Percentiles rank a stretch among this genome's conserved stretches.
Conservation (phyloP, 306 rosid genomes). For the Pyrus bretschneideri region DNA sequence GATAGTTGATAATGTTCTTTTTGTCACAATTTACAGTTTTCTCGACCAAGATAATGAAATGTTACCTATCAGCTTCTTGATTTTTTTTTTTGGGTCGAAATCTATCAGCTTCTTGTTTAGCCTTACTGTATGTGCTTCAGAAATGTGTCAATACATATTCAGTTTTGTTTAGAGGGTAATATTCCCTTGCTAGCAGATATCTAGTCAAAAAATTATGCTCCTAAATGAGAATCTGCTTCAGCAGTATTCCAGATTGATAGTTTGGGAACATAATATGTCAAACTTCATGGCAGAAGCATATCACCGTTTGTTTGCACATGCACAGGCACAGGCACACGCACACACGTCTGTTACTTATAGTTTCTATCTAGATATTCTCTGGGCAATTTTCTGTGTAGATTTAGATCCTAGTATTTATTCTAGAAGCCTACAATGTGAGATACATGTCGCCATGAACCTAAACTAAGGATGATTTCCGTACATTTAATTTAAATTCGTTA, state of each 20-base stretch:
- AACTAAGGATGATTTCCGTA: not conserved
- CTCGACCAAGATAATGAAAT: slow-evolving; percentile 9
- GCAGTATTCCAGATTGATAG: not conserved
- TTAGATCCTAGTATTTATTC: not conserved
- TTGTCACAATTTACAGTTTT: slow-evolving; percentile 4
- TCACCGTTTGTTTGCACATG: not conserved
- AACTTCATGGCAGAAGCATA: not conserved
- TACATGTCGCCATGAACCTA: not conserved
- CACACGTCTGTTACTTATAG: not conserved
- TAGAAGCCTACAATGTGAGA: not conserved
- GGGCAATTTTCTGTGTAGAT: not conserved
- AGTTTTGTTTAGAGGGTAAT: not conserved
- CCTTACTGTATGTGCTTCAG: not conserved
- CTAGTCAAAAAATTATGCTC: not conserved
- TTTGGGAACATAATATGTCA: not conserved
- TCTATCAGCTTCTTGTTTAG: not conserved
- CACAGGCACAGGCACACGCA: too few species aligned
- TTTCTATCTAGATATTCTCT: not conserved
- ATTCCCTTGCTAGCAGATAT: not conserved
- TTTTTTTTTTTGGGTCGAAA: too few species aligned
- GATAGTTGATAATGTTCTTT: slow-evolving; percentile 5
- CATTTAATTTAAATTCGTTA: not conserved
- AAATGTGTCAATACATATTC: not conserved
- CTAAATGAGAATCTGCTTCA: not conserved
- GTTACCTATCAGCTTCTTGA: not conserved